Conservation (phyloP, 371 early-diverging fungal species). For the Mucor velutinosus region DNA sequence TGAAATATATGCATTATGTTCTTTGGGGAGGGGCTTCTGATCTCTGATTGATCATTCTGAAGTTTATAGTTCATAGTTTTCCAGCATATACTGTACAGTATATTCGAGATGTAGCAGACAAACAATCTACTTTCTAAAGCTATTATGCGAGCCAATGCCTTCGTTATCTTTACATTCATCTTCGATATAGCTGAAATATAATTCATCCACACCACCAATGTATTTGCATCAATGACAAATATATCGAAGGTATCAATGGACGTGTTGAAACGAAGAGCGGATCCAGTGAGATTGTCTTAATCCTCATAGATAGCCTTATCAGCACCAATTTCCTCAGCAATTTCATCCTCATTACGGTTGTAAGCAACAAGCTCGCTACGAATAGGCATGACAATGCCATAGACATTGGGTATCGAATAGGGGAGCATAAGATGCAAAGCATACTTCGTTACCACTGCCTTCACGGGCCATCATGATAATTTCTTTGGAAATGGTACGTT, state of each 20-base stretch:
- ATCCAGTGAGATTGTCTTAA: constrained; percentile 78
- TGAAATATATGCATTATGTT: no score
- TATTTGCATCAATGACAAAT: constrained; percentile 92
- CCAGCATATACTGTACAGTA: no score
- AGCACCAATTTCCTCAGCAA: constrained; percentile 89
- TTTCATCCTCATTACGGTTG: constrained; percentile 74
- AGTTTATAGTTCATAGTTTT: no score
- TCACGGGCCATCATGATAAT: constrained; percentile 98
- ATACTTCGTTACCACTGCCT: constrained; percentile 96
- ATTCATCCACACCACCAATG: constrained; percentile 79
- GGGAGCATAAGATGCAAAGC: constrained; percentile 98
- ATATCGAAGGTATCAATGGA: constrained; percentile 84
- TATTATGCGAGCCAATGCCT: constrained; percentile 69
- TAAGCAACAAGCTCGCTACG: constrained; percentile 89
- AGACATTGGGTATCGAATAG: constrained; percentile 95
- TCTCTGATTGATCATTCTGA: no score
- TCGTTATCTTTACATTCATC: constrained; percentile 60
- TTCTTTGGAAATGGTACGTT: constrained; percentile 96
- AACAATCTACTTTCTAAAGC: constrained; percentile 24
- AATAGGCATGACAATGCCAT: constrained; percentile 99
- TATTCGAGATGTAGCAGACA: neutral
- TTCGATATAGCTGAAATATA: constrained; percentile 82
- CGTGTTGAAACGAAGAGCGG: constrained; percentile 84
- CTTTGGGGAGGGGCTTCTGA: no score
- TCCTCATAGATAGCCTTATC: constrained; percentile 92